Percentiles rank a stretch among this genome's conserved stretches.
Evolutionary conservation across 371 early-diverging fungal genomes (phyloP).

Genomic region (Apophysomyces variabilis): DNA sequence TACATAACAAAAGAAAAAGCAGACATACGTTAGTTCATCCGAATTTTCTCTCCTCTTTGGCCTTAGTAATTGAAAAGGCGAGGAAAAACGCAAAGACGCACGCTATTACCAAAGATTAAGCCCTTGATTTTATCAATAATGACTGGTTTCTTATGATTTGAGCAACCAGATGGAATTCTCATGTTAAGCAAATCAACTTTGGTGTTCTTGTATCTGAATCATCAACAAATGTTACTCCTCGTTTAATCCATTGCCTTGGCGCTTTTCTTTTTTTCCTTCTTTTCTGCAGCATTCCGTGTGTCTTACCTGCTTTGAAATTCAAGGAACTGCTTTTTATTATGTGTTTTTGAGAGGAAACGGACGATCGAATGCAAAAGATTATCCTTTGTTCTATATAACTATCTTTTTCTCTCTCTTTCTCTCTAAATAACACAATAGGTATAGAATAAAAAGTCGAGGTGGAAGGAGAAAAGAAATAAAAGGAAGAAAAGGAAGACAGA

Average conservation of each 20-base stretch:
- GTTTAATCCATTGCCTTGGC: background rate
- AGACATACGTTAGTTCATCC: background rate
- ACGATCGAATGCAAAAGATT: background rate
- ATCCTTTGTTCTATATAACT: background rate
- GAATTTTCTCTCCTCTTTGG: background rate
- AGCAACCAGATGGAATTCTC: constrained; percentile 55
- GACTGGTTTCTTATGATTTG: constrained; percentile 35
- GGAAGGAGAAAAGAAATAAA: constrained; percentile 14
- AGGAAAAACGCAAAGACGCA: background rate
- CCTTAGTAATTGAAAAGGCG: too few species aligned
- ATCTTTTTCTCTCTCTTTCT: background rate
- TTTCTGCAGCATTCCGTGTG: background rate
- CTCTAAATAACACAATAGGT: constrained; percentile 1
- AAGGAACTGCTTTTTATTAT: constrained; percentile 1
- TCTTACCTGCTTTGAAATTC: constrained; percentile 8
- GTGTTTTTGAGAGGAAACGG: constrained; percentile 6
- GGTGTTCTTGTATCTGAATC: constrained; percentile 4
- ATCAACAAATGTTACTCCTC: background rate
- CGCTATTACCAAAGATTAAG: constrained; percentile 48
- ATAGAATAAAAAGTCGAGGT: constrained; percentile 2
- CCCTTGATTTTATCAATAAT: constrained; percentile 56
- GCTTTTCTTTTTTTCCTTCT: background rate
- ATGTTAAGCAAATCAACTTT: constrained; percentile 19
- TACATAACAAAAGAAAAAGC: constrained; percentile 19
- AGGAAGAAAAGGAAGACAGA: constrained; percentile 16